Conservation (phyloP, 2,329 filamentous ascomycete genomes). For the Xylariaceae sp. region DNA sequence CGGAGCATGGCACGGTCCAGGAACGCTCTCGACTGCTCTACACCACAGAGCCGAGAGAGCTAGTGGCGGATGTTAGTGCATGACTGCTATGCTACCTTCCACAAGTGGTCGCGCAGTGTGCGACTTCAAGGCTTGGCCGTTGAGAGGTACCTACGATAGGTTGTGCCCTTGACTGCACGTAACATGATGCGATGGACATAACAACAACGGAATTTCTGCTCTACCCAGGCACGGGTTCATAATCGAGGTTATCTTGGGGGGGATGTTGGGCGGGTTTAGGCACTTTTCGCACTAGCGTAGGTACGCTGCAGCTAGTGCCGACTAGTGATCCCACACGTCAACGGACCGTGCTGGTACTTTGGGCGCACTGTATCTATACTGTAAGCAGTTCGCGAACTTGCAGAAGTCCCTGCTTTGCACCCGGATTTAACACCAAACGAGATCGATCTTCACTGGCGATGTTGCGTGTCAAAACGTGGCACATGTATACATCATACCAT, state of each 20-base stretch:
- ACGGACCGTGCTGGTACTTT: background rate
- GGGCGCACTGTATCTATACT: background rate
- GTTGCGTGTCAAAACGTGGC: too few relatives aligned
- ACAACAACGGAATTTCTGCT: background rate
- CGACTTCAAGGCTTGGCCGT: background rate
- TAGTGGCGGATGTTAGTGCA: too few relatives aligned
- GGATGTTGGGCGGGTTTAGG: background rate
- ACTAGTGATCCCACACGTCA: background rate
- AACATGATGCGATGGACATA: background rate
- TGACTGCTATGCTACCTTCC: too few relatives aligned
- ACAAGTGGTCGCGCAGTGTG: background rate
- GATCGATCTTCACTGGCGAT: too few relatives aligned
- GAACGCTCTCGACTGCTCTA: background rate
- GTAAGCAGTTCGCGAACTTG: background rate
- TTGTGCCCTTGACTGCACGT: background rate
- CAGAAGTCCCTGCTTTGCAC: too few relatives aligned
- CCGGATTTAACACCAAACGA: too few relatives aligned
- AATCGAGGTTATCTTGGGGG: background rate
- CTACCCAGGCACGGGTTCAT: background rate
- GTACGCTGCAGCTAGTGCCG: background rate
- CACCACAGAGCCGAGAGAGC: background rate
- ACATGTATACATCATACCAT: too few relatives aligned
- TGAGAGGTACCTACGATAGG: too few relatives aligned
- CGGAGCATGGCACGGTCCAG: background rate
- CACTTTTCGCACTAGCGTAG: background rate